These are phyloP conservation scores for Buxus sempervirens DNA, from an alignment of 164 flowering plant genomes.

Conservation along the genomic window DNA sequence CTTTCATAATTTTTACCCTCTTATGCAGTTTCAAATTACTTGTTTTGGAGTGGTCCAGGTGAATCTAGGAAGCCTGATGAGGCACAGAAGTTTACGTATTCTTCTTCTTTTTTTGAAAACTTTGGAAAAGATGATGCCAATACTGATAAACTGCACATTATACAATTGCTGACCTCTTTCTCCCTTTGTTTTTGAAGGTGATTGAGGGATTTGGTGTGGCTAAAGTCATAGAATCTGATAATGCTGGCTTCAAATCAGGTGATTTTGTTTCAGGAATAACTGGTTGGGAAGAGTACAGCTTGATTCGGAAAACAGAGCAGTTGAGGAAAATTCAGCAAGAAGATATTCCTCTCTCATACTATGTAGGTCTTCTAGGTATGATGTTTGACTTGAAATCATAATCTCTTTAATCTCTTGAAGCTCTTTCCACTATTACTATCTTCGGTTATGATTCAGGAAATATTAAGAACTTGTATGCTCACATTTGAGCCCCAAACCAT, in stretches of 20 bases:
- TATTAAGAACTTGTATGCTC: no score
- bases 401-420: background rate
- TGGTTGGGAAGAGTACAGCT: conserved; percentile 86
- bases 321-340: conserved; percentile 47
- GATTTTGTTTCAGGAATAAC: conserved; percentile 59
- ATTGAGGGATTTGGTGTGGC: conserved; percentile 74
- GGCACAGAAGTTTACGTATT: no score
- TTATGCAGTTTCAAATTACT: no score
- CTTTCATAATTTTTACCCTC: background rate
- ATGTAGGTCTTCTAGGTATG: conserved; percentile 80
- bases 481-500: no score
- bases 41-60: no score
- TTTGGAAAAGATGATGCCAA: no score
- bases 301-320: conserved; percentile 35
- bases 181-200: conserved; percentile 39
- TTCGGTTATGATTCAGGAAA: background rate
- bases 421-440: background rate
- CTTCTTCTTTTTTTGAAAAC: background rate
- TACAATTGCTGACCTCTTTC: background rate
- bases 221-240: conserved; percentile 64
- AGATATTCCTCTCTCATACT: conserved; percentile 65
- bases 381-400: background rate
- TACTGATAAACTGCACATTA: background rate
- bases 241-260: conserved; percentile 55
- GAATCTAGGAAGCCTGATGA: no score